Conservation (phyloP, 2,329 filamentous ascomycete species). For the Metarhizium rileyi region DNA sequence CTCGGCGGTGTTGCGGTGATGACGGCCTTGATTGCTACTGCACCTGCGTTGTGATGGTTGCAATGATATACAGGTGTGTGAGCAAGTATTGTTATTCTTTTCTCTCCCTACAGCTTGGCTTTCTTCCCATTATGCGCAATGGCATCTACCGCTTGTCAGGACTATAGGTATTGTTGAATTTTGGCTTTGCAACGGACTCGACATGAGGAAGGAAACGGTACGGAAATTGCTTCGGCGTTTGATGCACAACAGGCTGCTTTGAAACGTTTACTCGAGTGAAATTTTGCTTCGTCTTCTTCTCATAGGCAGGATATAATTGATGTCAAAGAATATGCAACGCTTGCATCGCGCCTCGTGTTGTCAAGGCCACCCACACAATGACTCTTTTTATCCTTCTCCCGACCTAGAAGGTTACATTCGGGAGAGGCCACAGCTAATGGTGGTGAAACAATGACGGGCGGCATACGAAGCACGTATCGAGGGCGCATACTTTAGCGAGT, state of each 20-base stretch:
- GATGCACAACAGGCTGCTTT: neutral
- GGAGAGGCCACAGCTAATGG: neutral
- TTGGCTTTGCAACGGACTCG: neutral
- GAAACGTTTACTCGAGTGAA: neutral
- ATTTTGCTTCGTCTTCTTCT: neutral
- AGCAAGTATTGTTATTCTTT: neutral
- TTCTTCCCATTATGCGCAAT: neutral
- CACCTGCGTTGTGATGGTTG: conserved; percentile 16
- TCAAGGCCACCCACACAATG: neutral
- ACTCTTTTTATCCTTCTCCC: neutral
- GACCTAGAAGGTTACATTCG: neutral
- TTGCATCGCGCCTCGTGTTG: neutral
- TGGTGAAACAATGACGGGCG: neutral
- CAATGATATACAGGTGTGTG: neutral
- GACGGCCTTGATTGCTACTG: conserved; percentile 29
- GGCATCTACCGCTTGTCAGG: neutral
- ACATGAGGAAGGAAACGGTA: neutral
- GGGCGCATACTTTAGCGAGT: too few relatives aligned
- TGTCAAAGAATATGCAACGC: neutral
- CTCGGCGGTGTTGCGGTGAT: conserved; percentile 29
- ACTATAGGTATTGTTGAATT: neutral
- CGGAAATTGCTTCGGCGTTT: neutral
- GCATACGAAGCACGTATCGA: too few relatives aligned
- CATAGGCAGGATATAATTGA: neutral
- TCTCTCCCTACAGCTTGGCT: neutral